Evolutionary conservation across 345 rosid genomes (phyloP).

Genomic region (Cardamine chenopodiifolia): DNA sequence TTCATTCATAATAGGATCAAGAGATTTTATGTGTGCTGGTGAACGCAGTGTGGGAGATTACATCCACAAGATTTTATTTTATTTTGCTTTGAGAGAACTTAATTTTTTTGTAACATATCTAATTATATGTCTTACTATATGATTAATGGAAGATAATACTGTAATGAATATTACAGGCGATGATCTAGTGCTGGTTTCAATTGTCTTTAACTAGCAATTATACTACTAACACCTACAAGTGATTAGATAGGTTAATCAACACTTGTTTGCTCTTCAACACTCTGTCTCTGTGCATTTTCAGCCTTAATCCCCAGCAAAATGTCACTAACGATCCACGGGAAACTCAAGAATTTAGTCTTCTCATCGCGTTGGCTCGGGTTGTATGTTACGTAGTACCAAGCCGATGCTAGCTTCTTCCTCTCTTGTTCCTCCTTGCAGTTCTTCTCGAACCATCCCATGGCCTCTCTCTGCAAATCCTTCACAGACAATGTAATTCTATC

Average conservation of each 20-base stretch:
- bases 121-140: background rate
- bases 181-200: background rate
- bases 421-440: conserved; percentile 49
- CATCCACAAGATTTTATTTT: no score
- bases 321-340: conserved; percentile 82
- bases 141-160: background rate
- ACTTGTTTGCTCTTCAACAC: conserved; percentile 8
- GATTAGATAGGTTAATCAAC: background rate
- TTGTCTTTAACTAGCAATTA: background rate
- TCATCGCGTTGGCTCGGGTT: conserved; percentile 50
- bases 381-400: conserved; percentile 85
- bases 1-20: no score
- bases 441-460: conserved; percentile 68
- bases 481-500: conserved; percentile 63
- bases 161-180: background rate
- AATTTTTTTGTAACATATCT: background rate
- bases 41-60: no score
- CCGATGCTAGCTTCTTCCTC: conserved; percentile 64
- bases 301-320: conserved; percentile 61
- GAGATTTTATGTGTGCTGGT: no score
- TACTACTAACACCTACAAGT: background rate
- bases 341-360: conserved; percentile 61
- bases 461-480: conserved; percentile 65
- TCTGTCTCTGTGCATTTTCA: conserved; percentile 19
- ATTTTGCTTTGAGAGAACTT: no score